These are phyloP conservation scores for Eremothecium coryli DNA, from an alignment of 1,139 yeast genomes.

Conservation along the genomic window DNA sequence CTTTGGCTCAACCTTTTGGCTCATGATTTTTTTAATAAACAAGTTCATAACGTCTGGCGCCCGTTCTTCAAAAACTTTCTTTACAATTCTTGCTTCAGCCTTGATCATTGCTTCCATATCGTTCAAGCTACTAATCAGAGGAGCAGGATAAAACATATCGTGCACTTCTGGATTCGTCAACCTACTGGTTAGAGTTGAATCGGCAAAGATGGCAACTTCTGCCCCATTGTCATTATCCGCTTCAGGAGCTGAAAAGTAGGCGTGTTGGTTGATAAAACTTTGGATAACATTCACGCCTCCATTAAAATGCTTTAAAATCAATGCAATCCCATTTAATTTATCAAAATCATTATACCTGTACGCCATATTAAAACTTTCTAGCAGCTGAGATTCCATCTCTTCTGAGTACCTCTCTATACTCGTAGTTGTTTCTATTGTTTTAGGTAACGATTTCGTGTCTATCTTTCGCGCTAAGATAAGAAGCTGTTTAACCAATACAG, in stretches of 20 bases:
- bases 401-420: conserved; percentile 67
- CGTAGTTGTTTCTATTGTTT: conserved; percentile 42
- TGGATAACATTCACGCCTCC: conserved; percentile 80
- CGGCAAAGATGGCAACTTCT: conserved; percentile 23
- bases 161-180: conserved; percentile 40
- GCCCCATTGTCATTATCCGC: conserved; percentile 31
- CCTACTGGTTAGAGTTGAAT: conserved; percentile 38
- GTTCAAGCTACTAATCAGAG: conserved; percentile 34
- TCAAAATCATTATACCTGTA: conserved; percentile 43
- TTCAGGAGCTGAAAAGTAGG: conserved; percentile 50
- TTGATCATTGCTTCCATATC: conserved; percentile 43
- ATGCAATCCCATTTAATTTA: conserved; percentile 73
- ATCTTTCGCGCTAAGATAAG: conserved; percentile 56
- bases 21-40: conserved; percentile 69
- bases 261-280: conserved; percentile 74
- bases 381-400: conserved; percentile 56
- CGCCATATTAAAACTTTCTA: conserved; percentile 50
- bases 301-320: conserved; percentile 69
- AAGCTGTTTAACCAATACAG: conserved; percentile 58
- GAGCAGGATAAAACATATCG: conserved; percentile 33
- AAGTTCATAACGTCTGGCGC: conserved; percentile 57
- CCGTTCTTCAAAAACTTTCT: conserved; percentile 61
- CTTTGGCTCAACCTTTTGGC: conserved; percentile 63
- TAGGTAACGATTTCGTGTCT: conserved; percentile 42
- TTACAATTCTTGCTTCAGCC: conserved; percentile 65